A percentile compares a stretch with the other conserved stretches of the same genome.
These are phyloP conservation scores for Penicillium antarcticum DNA, from an alignment of 495 filamentous ascomycete species.

Conservation along the genomic window DNA sequence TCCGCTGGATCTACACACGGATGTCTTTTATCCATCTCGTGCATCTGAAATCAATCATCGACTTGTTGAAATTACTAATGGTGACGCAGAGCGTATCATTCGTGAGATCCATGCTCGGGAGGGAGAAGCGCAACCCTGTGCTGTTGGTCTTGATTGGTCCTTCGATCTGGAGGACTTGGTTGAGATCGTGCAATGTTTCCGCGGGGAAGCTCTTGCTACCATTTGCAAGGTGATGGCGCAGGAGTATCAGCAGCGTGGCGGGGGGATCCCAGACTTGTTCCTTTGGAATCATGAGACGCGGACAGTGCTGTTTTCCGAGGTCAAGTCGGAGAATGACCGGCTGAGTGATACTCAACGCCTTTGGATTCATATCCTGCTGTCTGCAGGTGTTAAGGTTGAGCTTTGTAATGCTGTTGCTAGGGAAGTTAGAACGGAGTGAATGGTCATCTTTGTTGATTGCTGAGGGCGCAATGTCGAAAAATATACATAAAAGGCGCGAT, in stretches of 20 bases:
- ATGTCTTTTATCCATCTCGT: conserved; percentile 84
- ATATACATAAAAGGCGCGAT: no score
- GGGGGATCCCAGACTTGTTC: conserved; percentile 90
- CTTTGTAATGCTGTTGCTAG: conserved; percentile 83
- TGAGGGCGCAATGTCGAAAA: no score
- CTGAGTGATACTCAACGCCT: conserved; percentile 94
- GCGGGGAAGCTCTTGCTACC: conserved; percentile 71
- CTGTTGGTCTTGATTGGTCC: conserved; percentile 88
- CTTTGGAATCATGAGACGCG: conserved; percentile 64
- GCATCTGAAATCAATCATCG: conserved; percentile 87
- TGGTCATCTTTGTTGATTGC: no score
- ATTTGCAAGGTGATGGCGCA: conserved; percentile 93
- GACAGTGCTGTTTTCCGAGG: conserved; percentile 82
- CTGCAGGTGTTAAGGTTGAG: conserved; percentile 81
- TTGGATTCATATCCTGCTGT: conserved; percentile 91
- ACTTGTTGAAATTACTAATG: conserved; percentile 78
- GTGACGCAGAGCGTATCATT: conserved; percentile 65
- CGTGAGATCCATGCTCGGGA: conserved; percentile 62
- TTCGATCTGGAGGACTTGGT: conserved; percentile 76
- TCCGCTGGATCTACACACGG: conserved; percentile 88
- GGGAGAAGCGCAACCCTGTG: conserved; percentile 67
- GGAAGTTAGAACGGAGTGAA: conserved; percentile 48
- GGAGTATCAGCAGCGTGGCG: conserved; percentile 82
- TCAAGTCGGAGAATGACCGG: conserved; percentile 93
- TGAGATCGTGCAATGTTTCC: conserved; percentile 78